phyloP scores from a whole-genome alignment of 139 green algal species.

The Dunaliella sp. region DNA sequence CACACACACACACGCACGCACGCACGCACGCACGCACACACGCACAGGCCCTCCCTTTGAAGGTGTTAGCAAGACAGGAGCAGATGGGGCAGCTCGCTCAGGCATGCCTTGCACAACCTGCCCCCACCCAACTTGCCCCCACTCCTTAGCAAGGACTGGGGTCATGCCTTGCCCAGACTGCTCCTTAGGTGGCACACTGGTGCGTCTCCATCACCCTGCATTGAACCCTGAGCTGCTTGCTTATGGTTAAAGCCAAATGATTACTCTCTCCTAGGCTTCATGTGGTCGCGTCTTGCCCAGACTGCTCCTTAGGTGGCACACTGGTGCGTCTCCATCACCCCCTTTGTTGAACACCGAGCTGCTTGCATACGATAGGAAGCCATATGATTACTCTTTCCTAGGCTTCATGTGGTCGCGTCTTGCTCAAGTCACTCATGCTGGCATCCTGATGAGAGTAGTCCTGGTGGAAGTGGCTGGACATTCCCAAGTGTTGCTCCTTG shows the following conservation, averaged over 20 bases:
- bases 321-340: no score
- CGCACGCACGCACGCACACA: no score
- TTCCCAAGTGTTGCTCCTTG: no score
- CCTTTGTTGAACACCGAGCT: no score
- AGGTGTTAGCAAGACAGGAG: conserved; percentile 42
- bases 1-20: no score
- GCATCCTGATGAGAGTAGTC: background rate
- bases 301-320: conserved; percentile 29
- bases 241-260: no score
- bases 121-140: conserved; percentile 70
- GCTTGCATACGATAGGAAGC: no score
- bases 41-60: conserved; percentile 73
- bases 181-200: background rate
- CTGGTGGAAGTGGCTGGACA: no score
- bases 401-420: conserved; percentile 29
- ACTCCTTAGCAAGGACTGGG: conserved; percentile 45
- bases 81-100: conserved; percentile 35
- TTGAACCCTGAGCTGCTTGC: no score
- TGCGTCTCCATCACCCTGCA: no score
- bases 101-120: conserved; percentile 85
- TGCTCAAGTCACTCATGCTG: conserved; percentile 54
- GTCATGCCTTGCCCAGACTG: conserved; percentile 62
- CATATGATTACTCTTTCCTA: no score
- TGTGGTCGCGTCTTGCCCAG: conserved; percentile 53
- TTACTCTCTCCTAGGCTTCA: no score